Percentiles rank a stretch among this genome's conserved stretches.
These are phyloP conservation scores for Fusarium concolor DNA, from an alignment of 2,329 filamentous ascomycete genomes.

Conservation along the genomic window DNA sequence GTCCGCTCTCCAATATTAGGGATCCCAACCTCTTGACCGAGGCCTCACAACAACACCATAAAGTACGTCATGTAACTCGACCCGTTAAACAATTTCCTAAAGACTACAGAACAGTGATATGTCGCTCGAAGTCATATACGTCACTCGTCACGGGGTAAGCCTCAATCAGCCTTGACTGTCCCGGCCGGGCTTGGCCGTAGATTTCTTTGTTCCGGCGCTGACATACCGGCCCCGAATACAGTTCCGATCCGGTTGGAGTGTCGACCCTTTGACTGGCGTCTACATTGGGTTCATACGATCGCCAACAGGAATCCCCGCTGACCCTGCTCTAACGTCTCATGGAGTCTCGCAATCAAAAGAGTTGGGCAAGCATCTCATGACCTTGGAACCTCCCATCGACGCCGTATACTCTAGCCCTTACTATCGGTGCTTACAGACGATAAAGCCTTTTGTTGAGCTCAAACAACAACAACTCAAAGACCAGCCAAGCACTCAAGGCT, in stretches of 20 bases:
- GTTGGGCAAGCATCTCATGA: slow-evolving; percentile 73
- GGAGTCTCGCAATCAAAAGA: slow-evolving; percentile 86
- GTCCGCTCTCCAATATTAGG: neutral
- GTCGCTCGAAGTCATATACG: slow-evolving; percentile 78
- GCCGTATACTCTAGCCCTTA: slow-evolving; percentile 86
- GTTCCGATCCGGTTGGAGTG: slow-evolving; percentile 92
- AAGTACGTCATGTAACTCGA: neutral
- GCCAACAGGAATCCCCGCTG: slow-evolving; percentile 88
- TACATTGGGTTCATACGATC: slow-evolving; percentile 80
- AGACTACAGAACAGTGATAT: slow-evolving; percentile 54
- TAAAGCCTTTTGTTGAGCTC: slow-evolving; percentile 73
- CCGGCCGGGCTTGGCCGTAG: neutral
- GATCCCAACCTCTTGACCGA: neutral
- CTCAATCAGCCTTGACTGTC: neutral
- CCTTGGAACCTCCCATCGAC: slow-evolving; percentile 74
- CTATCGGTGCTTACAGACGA: slow-evolving; percentile 88
- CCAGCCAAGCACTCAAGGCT: slow-evolving; percentile 8
- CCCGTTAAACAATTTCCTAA: neutral
- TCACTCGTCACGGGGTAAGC: slow-evolving; percentile 80
- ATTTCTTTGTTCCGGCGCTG: slow-evolving; percentile 18
- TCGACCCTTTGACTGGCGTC: slow-evolving; percentile 81
- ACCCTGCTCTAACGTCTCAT: slow-evolving; percentile 87
- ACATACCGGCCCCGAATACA: slow-evolving; percentile 52
- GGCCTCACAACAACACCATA: neutral
- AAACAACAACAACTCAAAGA: slow-evolving; percentile 42